Evolutionary conservation across 352 stramenopile species (phyloP), one percentile per base, ranked within the genome.

Genomic region (Globisporangium perplexum): DNA sequence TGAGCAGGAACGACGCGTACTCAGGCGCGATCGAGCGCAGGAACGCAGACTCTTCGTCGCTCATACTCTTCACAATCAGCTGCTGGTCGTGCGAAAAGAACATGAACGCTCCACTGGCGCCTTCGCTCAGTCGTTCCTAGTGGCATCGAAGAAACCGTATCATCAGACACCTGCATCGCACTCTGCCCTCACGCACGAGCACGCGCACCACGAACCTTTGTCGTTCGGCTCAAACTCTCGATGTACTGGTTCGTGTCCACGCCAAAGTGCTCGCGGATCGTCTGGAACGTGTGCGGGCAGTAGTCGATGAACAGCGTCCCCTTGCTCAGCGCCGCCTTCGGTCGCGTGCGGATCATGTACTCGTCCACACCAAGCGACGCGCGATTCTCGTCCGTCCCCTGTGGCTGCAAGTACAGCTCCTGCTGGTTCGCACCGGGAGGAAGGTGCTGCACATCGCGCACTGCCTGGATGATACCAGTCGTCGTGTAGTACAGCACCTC

Each of bases 41-140:
- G 57, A 94, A 94, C 15, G 72, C 66, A 22, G 82, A 88, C 53
- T 94, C 84, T 47, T 91, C 84, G 52, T 90, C 75, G 55, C 82
- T 93, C 84, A 94, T 94, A 77, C 84, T 94, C 64, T 94, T 94
- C 47, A 94, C 84, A 59, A 94, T 94, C 50, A 92, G 55, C 61
- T 93, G 77, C 63, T 94, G 84, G 55, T 94, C 84, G 56, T 88
- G 76, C 7, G 84, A 94, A 57, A 94, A 94, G 63, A 93, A 94
- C 84, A 94, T 94, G 65, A 94, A 94, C 14, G 84, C 84, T 12
- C 84, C 84, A 62, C 82, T 93, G 0, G 84, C 84, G 47, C 84
- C 84, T 83, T 94, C 84, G 63, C 82, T 93, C 54, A 94, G 46
- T 14, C 84, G 77, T 47, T 94, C 84, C 65, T 68, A 50, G 20